Conservation (phyloP, 1,284 basidiomycete species). For the Naganishia cerealis region DNA sequence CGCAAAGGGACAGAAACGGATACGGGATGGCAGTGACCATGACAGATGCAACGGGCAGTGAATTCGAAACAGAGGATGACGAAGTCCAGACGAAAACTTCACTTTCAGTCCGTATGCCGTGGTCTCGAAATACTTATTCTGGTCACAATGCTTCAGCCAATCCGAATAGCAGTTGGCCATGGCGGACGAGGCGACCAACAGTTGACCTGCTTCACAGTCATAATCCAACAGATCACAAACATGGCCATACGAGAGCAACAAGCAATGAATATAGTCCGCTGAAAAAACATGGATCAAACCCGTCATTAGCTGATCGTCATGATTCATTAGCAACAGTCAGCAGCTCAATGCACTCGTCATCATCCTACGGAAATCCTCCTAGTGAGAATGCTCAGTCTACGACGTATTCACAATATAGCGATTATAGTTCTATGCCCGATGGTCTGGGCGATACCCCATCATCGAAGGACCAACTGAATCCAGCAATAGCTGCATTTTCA, state of each 20-base stretch:
- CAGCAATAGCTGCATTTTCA: not conserved
- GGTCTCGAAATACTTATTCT: not conserved
- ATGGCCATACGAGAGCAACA: not conserved
- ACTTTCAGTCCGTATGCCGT: slow-evolving; percentile 12
- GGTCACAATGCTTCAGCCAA: not conserved
- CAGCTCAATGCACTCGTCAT: slow-evolving; percentile 5
- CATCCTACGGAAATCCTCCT: slow-evolving; percentile 4
- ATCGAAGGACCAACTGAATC: not conserved
- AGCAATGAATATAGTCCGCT: slow-evolving; percentile 24
- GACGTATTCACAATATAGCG: slow-evolving; percentile 9
- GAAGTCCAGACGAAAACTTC: not conserved
- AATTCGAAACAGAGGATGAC: slow-evolving; percentile 24
- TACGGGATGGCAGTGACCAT: not conserved
- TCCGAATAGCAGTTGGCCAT: slow-evolving; percentile 8
- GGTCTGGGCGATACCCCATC: not conserved
- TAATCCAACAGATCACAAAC: slow-evolving; percentile 2
- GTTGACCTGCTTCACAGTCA: slow-evolving; percentile 5
- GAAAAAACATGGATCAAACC: slow-evolving; percentile 4
- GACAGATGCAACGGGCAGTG: slow-evolving; percentile 10
- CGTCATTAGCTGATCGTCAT: slow-evolving; percentile 5
- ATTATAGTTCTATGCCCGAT: slow-evolving; percentile 14
- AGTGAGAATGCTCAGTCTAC: not conserved
- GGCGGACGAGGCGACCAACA: slow-evolving; percentile 14
- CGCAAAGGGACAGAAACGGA: not conserved
- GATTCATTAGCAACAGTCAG: slow-evolving; percentile 1